Conservation (phyloP, 257 asterid genomes). For the Avicennia marina region DNA sequence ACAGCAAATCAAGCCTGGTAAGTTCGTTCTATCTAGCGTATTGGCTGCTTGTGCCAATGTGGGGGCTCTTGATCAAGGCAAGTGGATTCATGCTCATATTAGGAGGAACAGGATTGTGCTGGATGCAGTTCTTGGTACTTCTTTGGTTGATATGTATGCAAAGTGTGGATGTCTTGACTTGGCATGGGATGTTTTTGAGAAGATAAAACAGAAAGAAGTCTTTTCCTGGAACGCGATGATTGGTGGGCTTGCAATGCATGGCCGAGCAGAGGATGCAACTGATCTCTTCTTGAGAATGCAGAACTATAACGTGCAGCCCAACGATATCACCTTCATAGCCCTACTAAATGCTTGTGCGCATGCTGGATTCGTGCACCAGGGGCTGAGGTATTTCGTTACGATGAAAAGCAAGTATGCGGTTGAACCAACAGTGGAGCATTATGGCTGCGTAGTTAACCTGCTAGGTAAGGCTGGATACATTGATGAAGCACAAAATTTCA, state of each 20-base stretch:
- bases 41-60: slow-evolving; percentile 44
- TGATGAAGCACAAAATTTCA: slow-evolving; percentile 42
- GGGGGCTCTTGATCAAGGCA: slow-evolving; percentile 46
- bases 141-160: slow-evolving; percentile 51
- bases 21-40: slow-evolving; percentile 28
- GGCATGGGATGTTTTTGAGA: slow-evolving; percentile 38
- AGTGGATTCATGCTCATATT: slow-evolving; percentile 42
- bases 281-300: slow-evolving; percentile 44
- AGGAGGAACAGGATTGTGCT: slow-evolving; percentile 21
- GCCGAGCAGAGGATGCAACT: slow-evolving; percentile 45
- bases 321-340: slow-evolving; percentile 38
- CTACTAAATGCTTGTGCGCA: slow-evolving; percentile 54
- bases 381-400: slow-evolving; percentile 29
- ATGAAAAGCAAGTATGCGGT: slow-evolving; percentile 32
- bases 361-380: slow-evolving; percentile 45
- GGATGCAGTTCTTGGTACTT: slow-evolving; percentile 37
- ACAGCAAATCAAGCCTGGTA: slow-evolving; percentile 18
- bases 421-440: slow-evolving; percentile 48
- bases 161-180: slow-evolving; percentile 51
- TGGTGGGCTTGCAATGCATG: slow-evolving; percentile 53
- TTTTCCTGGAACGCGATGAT: slow-evolving; percentile 59
- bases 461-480: slow-evolving; percentile 48
- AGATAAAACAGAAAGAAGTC: slow-evolving; percentile 21
- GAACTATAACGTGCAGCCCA: slow-evolving; percentile 23
- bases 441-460: slow-evolving; percentile 47